Evolutionary conservation across 129 eudicot genomes (phyloP).

Genomic region (Cynara cardunculus): DNA sequence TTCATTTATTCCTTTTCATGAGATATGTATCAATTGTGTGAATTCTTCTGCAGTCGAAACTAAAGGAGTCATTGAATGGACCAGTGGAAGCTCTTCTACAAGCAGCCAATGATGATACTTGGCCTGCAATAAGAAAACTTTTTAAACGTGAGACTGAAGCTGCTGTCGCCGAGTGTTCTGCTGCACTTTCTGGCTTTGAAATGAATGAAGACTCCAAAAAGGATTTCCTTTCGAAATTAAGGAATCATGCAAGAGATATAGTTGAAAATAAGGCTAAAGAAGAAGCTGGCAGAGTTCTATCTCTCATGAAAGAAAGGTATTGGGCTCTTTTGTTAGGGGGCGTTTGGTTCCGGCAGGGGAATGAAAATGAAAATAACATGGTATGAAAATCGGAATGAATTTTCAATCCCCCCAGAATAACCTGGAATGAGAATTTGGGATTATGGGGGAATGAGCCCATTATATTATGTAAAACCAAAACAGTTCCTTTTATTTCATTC

Average conservation of each 20-base stretch:
- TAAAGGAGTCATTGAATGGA: constrained; percentile 26
- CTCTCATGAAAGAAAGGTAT: constrained; percentile 87
- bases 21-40: constrained; percentile 1
- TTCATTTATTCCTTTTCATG: background rate
- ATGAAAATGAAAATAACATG: no score
- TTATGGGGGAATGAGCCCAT: no score
- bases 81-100: constrained; percentile 33
- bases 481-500: no score
- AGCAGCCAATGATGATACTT: constrained; percentile 56
- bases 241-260: constrained; percentile 63
- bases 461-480: no score
- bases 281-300: constrained; percentile 83
- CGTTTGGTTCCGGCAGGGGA: no score
- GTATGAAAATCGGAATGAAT: no score
- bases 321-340: background rate
- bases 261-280: constrained; percentile 87
- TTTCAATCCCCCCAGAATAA: no score
- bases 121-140: constrained; percentile 88
- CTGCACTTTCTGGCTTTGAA: constrained; percentile 71
- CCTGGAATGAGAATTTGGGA: no score
- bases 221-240: constrained; percentile 48
- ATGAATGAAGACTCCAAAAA: constrained; percentile 59
- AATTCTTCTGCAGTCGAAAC: constrained; percentile 23
- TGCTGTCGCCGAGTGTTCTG: constrained; percentile 44
- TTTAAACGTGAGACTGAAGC: constrained; percentile 32